Evolutionary conservation across 2,329 filamentous ascomycete genomes (phyloP).

Genomic region (Trichophyton benhamiae): DNA sequence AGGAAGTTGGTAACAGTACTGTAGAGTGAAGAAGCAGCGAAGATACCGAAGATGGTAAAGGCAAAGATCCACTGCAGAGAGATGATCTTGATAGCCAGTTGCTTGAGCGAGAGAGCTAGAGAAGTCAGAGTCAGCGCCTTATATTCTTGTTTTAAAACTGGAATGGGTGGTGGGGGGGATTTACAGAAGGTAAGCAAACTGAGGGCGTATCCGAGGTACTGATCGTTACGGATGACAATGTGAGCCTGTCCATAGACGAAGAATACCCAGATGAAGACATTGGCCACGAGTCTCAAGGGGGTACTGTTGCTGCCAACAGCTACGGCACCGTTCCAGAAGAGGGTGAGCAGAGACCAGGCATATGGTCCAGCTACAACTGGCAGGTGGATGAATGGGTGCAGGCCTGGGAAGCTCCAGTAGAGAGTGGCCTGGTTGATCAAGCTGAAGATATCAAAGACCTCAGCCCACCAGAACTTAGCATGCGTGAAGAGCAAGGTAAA

Average conservation of each 20-base stretch:
- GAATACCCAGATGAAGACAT: conserved; percentile 78
- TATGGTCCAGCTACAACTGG: conserved; percentile 65
- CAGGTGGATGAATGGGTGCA: conserved; percentile 62
- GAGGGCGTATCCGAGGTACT: conserved; percentile 67
- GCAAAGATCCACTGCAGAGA: conserved; percentile 90
- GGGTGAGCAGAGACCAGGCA: conserved; percentile 72
- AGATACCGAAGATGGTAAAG: conserved; percentile 55
- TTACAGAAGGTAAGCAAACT: conserved; percentile 58
- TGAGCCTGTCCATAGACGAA: conserved; percentile 66
- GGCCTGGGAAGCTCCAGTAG: conserved; percentile 67
- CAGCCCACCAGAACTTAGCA: conserved; percentile 60
- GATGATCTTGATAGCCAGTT: conserved; percentile 60
- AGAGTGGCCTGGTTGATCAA: conserved; percentile 66
- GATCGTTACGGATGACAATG: conserved; percentile 59
- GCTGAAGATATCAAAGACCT: conserved; percentile 66
- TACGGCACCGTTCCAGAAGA: conserved; percentile 83
- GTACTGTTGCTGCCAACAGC: conserved; percentile 58
- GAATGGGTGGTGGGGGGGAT: conserved; percentile 16
- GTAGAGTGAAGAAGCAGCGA: conserved; percentile 51
- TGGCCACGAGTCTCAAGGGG: conserved; percentile 66
- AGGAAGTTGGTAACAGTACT: conserved; percentile 25
- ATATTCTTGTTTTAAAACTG: neutral
- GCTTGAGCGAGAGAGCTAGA: conserved; percentile 57
- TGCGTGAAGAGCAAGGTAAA: conserved; percentile 77
- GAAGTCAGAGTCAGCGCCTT: conserved; percentile 2